Conservation (phyloP, 208 protist species). For the Kentomonas sorsogonicus region DNA sequence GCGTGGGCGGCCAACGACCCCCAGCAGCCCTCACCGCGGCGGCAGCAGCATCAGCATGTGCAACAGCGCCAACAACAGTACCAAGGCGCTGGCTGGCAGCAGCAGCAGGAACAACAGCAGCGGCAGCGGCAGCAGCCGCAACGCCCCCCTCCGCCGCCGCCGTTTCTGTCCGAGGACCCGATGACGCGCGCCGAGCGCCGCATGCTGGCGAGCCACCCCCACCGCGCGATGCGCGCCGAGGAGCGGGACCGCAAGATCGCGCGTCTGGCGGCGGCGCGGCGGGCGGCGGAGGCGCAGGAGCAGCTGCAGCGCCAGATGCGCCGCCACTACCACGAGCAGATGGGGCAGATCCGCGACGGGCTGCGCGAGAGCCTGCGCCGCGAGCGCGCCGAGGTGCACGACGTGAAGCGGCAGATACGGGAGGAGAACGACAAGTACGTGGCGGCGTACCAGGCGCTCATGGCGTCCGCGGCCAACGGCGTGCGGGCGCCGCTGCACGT, state of each 20-base stretch:
- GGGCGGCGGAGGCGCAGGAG: slow-evolving; percentile 64
- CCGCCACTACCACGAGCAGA: slow-evolving; percentile 43
- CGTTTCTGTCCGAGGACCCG: slow-evolving; percentile 39
- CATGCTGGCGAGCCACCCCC: slow-evolving; percentile 43
- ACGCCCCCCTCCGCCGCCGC: too few species aligned
- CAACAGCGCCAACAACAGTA: slow-evolving; percentile 9
- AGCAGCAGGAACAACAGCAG: background rate
- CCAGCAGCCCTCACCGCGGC: too few species aligned
- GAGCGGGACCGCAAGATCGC: slow-evolving; percentile 78
- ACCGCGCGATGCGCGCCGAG: slow-evolving; percentile 40
- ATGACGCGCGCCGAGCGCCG: slow-evolving; percentile 41
- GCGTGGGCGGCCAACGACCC: too few species aligned
- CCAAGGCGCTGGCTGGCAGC: background rate
- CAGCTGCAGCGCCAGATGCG: slow-evolving; percentile 64
- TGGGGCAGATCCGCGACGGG: slow-evolving; percentile 37
- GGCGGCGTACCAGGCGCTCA: slow-evolving; percentile 59
- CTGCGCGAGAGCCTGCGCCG: slow-evolving; percentile 27
- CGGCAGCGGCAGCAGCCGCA: slow-evolving; percentile 7
- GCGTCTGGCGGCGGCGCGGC: slow-evolving; percentile 57
- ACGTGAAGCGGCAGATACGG: slow-evolving; percentile 48
- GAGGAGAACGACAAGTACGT: slow-evolving; percentile 80
- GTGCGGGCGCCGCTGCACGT: slow-evolving; percentile 44
- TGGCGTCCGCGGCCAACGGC: slow-evolving; percentile 66
- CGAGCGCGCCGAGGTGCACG: slow-evolving; percentile 29
- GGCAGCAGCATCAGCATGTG: background rate